These are phyloP conservation scores for Taphrina confusa DNA, from an alignment of 1,139 yeast species.

Conservation along the genomic window DNA sequence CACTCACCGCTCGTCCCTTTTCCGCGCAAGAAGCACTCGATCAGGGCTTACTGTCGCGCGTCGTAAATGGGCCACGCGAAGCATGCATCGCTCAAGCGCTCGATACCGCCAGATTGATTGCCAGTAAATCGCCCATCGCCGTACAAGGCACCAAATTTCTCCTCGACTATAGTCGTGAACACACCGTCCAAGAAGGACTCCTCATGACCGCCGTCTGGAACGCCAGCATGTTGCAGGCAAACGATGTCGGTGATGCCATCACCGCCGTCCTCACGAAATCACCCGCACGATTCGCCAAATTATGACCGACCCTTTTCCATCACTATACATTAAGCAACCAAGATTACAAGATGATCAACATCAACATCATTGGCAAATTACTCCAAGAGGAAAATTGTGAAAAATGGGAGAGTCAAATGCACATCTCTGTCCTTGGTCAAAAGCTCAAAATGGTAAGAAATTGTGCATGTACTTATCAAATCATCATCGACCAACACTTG, in stretches of 20 bases:
- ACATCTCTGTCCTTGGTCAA: too few species aligned
- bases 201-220: conserved; percentile 40
- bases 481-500: too few species aligned
- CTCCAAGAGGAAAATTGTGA: too few species aligned
- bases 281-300: conserved; percentile 18
- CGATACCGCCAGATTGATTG: conserved; percentile 56
- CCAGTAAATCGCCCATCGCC: conserved; percentile 59
- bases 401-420: too few species aligned
- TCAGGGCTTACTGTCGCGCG: conserved; percentile 58
- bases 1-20: conserved; percentile 64
- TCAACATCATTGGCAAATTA: too few species aligned
- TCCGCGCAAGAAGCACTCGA: conserved; percentile 58
- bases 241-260: conserved; percentile 29
- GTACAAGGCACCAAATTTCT: conserved; percentile 65
- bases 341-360: too few species aligned
- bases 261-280: conserved; percentile 23
- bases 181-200: conserved; percentile 50
- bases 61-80: conserved; percentile 52
- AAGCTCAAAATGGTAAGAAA: too few species aligned
- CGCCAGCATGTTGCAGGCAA: conserved; percentile 34
- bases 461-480: too few species aligned
- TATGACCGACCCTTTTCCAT: not conserved
- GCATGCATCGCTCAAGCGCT: conserved; percentile 56
- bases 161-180: conserved; percentile 57
- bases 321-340: too few species aligned